These are phyloP conservation scores for Aspergillus taichungensis DNA, from an alignment of 495 filamentous ascomycete genomes.

Conservation along the genomic window DNA sequence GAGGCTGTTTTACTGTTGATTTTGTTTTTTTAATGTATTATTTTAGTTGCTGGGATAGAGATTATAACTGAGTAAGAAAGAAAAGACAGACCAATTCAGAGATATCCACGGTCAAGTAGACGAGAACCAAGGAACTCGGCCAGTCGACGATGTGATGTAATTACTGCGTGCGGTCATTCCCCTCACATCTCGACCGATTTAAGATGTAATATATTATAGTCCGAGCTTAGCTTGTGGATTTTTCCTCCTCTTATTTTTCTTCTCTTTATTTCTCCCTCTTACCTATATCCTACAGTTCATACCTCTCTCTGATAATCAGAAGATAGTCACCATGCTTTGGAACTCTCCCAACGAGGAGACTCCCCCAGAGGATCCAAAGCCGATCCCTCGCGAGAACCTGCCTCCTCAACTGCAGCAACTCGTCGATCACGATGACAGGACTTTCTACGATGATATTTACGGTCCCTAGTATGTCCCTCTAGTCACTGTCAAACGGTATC, in stretches of 20 bases:
- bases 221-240: not conserved
- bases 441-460: constrained; percentile 66
- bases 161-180: no score
- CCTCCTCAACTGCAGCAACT: constrained; percentile 62
- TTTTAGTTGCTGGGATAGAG: no score
- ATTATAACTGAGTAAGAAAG: no score
- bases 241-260: constrained; percentile 1
- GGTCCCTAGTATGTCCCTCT: constrained; percentile 63
- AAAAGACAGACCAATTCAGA: no score
- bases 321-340: constrained; percentile 29
- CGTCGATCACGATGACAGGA: constrained; percentile 63
- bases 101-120: no score
- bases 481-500: no score
- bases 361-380: constrained; percentile 34
- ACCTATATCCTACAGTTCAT: not conserved
- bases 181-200: no score
- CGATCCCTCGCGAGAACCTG: constrained; percentile 52
- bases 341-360: constrained; percentile 22
- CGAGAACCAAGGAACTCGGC: no score
- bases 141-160: no score
- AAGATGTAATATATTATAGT: not conserved
- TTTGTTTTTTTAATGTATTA: no score
- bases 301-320: not conserved
- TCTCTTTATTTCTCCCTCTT: not conserved
- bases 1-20: no score